Evolutionary conservation across 768 basidiomycete genomes (phyloP), one percentile per base, ranked within the genome.

Genomic region (Naganishia onofrii): DNA sequence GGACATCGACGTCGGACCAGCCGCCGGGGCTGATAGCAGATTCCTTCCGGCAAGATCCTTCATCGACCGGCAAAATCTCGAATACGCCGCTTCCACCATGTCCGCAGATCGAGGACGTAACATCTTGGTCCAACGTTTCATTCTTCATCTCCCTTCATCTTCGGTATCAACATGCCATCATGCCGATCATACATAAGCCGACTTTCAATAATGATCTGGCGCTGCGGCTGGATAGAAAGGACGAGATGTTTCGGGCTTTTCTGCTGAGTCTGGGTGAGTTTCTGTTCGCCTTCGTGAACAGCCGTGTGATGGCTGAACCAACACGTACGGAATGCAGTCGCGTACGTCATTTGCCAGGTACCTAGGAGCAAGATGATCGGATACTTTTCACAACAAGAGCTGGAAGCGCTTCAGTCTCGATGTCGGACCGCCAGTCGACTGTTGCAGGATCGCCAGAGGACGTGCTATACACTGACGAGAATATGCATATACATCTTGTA

Each of bases 171-270:
- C 76, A 77, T 52, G 66, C 73, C 19, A 54, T 75, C 23, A 51
- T 69, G 44, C 76, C 76, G 32, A 66, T 77, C 34, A 71, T 77
- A n/a, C 76, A 77, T 51, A 74, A 74, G 38, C 76, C 76, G 52
- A 77, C 74, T 4, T 75, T 77, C 60, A 74, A 73, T 12, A 64
- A 70, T 53, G 71, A 72, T 48, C 54, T 77, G 26, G 60, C 74
- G 29, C 69, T 73, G 26, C 68, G 76, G 36, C 57, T 75, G 17
- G 76, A 77, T 66, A 46, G 73, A 57, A 52, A 36, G 57, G 74
- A 74, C 44, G 73, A 74, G 53, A 58, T 67, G 15, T 77, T 77
- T 42, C 46, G 70, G 6, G 70, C 70, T 0, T 63, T 71, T 32
- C 42, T 71, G 23, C 38, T 71, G n/a, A 68, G 67, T 68, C 67